A percentile compares a stretch with the other conserved stretches of the same genome.
phyloP scores from a whole-genome alignment of 2,329 filamentous ascomycete species.

The Beauveria rudraprayagi region DNA sequence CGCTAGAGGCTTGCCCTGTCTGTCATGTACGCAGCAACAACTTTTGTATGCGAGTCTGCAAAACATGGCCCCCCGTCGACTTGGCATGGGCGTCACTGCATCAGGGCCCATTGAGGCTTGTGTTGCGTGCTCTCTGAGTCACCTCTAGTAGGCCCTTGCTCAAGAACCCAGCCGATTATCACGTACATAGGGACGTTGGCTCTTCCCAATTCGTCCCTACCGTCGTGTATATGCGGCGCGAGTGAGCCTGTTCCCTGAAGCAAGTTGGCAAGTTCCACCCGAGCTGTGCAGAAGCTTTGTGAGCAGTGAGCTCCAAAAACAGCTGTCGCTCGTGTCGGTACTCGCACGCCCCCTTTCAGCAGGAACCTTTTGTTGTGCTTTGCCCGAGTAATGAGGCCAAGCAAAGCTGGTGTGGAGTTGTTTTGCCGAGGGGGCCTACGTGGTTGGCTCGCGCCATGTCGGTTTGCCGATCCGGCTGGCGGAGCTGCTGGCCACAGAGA shows the following conservation, averaged over 20 bases:
- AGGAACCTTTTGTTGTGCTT: too few relatives aligned
- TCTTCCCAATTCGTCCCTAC: too few relatives aligned
- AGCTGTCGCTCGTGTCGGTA: not conserved
- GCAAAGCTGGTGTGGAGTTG: not conserved
- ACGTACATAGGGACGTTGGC: too few relatives aligned
- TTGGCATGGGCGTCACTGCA: not conserved
- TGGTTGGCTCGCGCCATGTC: not conserved
- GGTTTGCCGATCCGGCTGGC: conserved; percentile 1
- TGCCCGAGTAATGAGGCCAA: not conserved
- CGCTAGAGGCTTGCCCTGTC: not conserved
- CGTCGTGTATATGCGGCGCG: too few relatives aligned
- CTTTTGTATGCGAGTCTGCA: not conserved
- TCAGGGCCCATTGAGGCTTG: not conserved
- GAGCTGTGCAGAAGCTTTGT: not conserved
- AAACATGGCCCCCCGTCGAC: not conserved
- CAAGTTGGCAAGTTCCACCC: not conserved
- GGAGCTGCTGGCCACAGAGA: too few relatives aligned
- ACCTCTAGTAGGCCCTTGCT: not conserved
- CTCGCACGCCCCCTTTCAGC: not conserved
- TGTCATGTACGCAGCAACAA: not conserved
- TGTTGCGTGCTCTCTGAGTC: not conserved
- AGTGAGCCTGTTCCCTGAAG: not conserved
- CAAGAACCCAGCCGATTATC: too few relatives aligned
- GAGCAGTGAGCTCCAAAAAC: not conserved
- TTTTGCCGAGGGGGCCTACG: not conserved